Percentiles rank a stretch among this genome's conserved stretches.
phyloP scores from a whole-genome alignment of 2,329 filamentous ascomycete species.

The Aspergillus persii region DNA sequence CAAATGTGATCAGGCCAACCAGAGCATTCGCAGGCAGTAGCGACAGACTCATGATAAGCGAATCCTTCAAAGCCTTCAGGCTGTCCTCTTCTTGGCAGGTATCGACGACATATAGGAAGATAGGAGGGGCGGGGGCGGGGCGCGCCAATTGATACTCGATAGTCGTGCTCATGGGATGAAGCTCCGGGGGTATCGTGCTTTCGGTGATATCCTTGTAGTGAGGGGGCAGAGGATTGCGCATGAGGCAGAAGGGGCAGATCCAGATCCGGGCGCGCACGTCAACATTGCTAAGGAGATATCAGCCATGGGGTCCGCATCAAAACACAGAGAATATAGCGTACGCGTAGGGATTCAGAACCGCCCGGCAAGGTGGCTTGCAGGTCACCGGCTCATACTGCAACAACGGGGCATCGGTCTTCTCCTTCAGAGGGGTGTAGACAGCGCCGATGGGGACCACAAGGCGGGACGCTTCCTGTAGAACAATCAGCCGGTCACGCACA shows the following conservation, averaged over 20 bases:
- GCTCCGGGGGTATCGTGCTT: slow-evolving; percentile 63
- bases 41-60: slow-evolving; percentile 65
- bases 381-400: slow-evolving; percentile 95
- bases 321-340: slow-evolving; percentile 45
- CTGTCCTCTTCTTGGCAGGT: slow-evolving; percentile 69
- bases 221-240: slow-evolving; percentile 63
- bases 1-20: slow-evolving; percentile 66
- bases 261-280: slow-evolving; percentile 65
- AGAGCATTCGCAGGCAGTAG: slow-evolving; percentile 62
- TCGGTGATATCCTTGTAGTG: slow-evolving; percentile 70
- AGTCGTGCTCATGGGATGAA: slow-evolving; percentile 63
- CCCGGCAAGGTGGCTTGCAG: slow-evolving; percentile 93
- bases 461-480: slow-evolving; percentile 77
- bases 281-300: slow-evolving; percentile 51
- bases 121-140: slow-evolving; percentile 63
- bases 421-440: slow-evolving; percentile 92
- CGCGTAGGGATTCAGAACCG: slow-evolving; percentile 97
- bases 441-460: slow-evolving; percentile 95
- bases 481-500: slow-evolving; percentile 27
- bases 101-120: slow-evolving; percentile 67
- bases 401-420: slow-evolving; percentile 81
- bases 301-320: slow-evolving; percentile 19
- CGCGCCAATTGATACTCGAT: slow-evolving; percentile 65
- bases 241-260: slow-evolving; percentile 68
- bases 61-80: slow-evolving; percentile 65